Conservation (phyloP, 257 asterid species). For the Gentiana dahurica region DNA sequence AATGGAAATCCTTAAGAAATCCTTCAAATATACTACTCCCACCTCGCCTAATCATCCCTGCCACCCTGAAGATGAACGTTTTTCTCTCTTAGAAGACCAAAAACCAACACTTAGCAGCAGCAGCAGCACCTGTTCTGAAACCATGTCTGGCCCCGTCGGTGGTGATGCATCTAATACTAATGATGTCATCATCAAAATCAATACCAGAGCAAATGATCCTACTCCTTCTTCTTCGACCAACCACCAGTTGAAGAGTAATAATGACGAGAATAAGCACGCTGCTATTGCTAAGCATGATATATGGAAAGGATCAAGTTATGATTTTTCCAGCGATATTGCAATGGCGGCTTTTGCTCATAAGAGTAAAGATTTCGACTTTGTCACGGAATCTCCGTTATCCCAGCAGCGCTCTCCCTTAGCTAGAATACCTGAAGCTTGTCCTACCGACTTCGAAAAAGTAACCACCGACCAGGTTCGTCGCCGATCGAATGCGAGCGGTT, state of each 20-base stretch:
- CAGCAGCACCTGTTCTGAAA: not conserved
- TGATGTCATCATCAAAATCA: constrained; percentile 15
- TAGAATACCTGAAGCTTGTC: constrained; percentile 37
- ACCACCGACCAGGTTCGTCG: constrained; percentile 33
- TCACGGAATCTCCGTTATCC: constrained; percentile 29
- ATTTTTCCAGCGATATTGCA: constrained; percentile 32
- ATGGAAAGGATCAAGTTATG: constrained; percentile 39
- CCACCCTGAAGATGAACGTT: constrained; percentile 17
- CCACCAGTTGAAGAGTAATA: constrained; percentile 9
- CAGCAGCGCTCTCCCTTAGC: constrained; percentile 29
- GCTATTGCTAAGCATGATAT: constrained; percentile 4
- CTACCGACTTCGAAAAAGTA: constrained; percentile 16
- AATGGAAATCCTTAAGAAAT: constrained; percentile 24
- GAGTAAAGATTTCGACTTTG: constrained; percentile 35
- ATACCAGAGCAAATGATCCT: constrained; percentile 6
- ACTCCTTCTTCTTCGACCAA: constrained; percentile 2
- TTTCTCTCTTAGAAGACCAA: constrained; percentile 12
- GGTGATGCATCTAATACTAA: constrained; percentile 11
- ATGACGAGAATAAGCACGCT: constrained; percentile 1
- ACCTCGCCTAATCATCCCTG: constrained; percentile 6
- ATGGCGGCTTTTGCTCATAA: constrained; percentile 17
- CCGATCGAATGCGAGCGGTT: constrained; percentile 35
- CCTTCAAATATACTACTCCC: constrained; percentile 15
- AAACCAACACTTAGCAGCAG: not conserved
- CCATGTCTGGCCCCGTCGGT: constrained; percentile 4